Evolutionary conservation across 2,329 filamentous ascomycete species (phyloP).

Genomic region (Coniochaeta sp.): DNA sequence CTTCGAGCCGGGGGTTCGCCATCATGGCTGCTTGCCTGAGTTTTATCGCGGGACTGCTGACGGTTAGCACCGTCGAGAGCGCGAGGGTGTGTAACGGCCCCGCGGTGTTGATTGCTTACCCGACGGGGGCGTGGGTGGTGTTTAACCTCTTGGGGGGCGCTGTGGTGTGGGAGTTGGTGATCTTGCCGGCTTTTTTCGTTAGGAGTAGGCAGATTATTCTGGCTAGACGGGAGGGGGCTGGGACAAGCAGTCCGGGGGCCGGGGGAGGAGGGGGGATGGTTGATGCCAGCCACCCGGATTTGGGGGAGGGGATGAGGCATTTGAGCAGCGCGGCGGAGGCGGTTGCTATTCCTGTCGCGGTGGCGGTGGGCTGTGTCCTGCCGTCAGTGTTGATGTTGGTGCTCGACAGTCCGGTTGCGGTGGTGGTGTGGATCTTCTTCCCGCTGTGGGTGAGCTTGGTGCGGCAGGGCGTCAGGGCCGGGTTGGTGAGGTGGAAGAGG

Average conservation of each 20-base stretch:
- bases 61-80: constrained; percentile 41
- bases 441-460: constrained; percentile 40
- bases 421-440: constrained; percentile 45
- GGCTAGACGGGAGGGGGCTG: constrained; percentile 8
- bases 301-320: constrained; percentile 26
- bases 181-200: constrained; percentile 41
- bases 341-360: constrained; percentile 45
- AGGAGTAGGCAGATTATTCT: constrained; percentile 29
- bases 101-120: constrained; percentile 22
- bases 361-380: constrained; percentile 38
- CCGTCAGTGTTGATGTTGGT: constrained; percentile 40
- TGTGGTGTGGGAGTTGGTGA: constrained; percentile 43
- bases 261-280: constrained; percentile 13
- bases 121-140: constrained; percentile 35
- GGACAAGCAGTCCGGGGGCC: background rate
- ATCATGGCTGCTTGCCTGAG: constrained; percentile 34
- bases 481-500: constrained; percentile 9
- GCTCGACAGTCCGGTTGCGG: constrained; percentile 25
- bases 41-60: constrained; percentile 39
- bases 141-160: constrained; percentile 43
- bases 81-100: constrained; percentile 32
- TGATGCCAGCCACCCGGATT: constrained; percentile 17
- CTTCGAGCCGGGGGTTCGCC: constrained; percentile 31
- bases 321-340: constrained; percentile 41
- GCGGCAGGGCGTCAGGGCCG: constrained; percentile 27